Evolutionary conservation across 768 basidiomycete species (phyloP).

Genomic region (Panaeolus papilionaceus): DNA sequence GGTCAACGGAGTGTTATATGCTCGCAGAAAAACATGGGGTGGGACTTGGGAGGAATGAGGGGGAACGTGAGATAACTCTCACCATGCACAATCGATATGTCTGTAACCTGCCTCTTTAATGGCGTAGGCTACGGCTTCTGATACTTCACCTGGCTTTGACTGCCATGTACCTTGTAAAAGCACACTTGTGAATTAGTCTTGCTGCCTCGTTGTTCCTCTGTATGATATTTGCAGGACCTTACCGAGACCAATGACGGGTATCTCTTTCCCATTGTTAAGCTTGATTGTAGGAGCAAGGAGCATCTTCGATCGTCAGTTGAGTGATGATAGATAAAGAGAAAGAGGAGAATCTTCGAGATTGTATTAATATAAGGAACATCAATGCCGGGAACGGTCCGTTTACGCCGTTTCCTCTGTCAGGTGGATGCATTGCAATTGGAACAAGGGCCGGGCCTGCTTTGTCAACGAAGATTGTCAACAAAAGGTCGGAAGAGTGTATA

Average conservation of each 20-base stretch:
- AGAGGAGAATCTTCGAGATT: slow-evolving; percentile 4
- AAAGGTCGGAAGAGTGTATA: background rate
- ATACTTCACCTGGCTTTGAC: slow-evolving; percentile 74
- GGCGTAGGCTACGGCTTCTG: slow-evolving; percentile 73
- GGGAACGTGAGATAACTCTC: slow-evolving; percentile 23
- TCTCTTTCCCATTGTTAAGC: slow-evolving; percentile 64
- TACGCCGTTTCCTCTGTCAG: background rate
- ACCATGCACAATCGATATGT: slow-evolving; percentile 76
- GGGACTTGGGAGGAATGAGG: background rate
- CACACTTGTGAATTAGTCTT: slow-evolving; percentile 19
- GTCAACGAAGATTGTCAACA: background rate
- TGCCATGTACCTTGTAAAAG: slow-evolving; percentile 75
- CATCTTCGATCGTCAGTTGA: slow-evolving; percentile 24
- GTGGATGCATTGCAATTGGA: background rate
- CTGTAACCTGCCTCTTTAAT: slow-evolving; percentile 77
- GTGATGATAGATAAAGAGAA: slow-evolving; percentile 24
- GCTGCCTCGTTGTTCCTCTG: slow-evolving; percentile 15
- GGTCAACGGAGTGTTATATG: slow-evolving; percentile 25
- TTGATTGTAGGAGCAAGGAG: slow-evolving; percentile 51
- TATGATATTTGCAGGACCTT: slow-evolving; percentile 29
- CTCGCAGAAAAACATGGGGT: slow-evolving; percentile 10
- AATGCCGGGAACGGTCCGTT: background rate
- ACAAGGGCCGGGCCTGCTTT: background rate
- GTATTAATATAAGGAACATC: background rate
- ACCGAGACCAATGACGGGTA: slow-evolving; percentile 68